Evolutionary conservation across 805 yeast genomes (phyloP), one percentile per base, ranked within the genome.

Genomic region (Ogataea trehalophila): DNA sequence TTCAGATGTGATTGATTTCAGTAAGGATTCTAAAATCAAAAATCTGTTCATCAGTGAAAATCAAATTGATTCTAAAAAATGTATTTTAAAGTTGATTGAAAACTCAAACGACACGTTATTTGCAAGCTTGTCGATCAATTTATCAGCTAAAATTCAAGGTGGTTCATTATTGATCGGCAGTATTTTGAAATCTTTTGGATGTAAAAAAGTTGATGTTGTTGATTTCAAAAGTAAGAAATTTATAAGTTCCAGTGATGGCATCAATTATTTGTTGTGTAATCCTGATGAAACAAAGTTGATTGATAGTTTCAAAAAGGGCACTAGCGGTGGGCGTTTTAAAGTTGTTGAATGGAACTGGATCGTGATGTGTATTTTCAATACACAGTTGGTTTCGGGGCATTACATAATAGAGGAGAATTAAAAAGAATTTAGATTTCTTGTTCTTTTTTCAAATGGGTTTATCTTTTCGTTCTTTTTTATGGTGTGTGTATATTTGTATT

Each of bases 321-420:
- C 63, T 18, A 50, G 49, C 23, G 51, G 47, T 38, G 54, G 34
- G 16, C 57, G 49, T 11, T 73, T 60, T 35, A 63, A 62, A 13
- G 65, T 77, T 1, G 72, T 80, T 16, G 84, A 79, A 50, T 81
- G 86, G 87, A 78, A 80, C 44, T 80, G 85, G 84, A 75, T 83
- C 43, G 79, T 81, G 14, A 63, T 72, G 48, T 71, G 80, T 41
- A 76, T 81, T 0, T 81, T 81, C 62, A 70, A 68, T 43, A 70
- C 74, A 72, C 55, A 61, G n/a, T 34, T 59, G 33, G 51, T 54
- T n/a, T 42, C 47, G 4, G 53, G 54, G 23, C 48, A 46, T 42
- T 50, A 52, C 36, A 50, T 59, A 22, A 42, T 59, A n/a, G 57
- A 55, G 26, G 52, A 53, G 44, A 42, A 17, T 15, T 20, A 37